phyloP scores from a whole-genome alignment of 192 early-diverging fungal genomes.

The Backusella tuberculispora region DNA sequence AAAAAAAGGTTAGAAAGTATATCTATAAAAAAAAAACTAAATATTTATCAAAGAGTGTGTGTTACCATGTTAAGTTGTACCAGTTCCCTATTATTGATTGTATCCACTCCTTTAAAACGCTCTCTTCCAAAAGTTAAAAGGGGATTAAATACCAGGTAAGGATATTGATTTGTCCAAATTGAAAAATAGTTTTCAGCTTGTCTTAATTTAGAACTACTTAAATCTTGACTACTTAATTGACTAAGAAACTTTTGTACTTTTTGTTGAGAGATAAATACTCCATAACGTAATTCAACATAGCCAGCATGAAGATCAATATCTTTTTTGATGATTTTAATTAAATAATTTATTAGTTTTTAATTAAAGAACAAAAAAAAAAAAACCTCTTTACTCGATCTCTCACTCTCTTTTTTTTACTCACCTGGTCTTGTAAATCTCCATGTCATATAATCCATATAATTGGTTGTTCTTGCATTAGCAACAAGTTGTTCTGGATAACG shows the following conservation, averaged over 20 bases:
- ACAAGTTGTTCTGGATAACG: slow-evolving; percentile 51
- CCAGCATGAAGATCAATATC: slow-evolving; percentile 48
- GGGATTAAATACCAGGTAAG: slow-evolving; percentile 55
- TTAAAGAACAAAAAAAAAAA: neutral
- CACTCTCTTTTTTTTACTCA: slow-evolving; percentile 19
- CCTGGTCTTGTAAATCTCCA: slow-evolving; percentile 59
- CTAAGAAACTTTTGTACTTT: slow-evolving; percentile 52
- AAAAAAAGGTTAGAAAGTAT: neutral
- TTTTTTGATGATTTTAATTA: neutral
- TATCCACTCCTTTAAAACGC: slow-evolving; percentile 47
- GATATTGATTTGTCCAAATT: slow-evolving; percentile 62
- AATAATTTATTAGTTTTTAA: slow-evolving; percentile 1
- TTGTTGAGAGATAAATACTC: slow-evolving; percentile 49
- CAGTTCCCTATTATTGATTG: slow-evolving; percentile 53
- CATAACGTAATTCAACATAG: slow-evolving; percentile 58
- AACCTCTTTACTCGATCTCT: neutral
- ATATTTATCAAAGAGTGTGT: neutral
- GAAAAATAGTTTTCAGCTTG: slow-evolving; percentile 59
- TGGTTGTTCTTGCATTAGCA: slow-evolving; percentile 52
- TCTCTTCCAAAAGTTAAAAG: slow-evolving; percentile 50
- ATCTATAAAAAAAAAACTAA: too few species aligned
- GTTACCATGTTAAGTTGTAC: slow-evolving; percentile 42
- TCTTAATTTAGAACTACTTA: slow-evolving; percentile 45
- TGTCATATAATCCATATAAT: slow-evolving; percentile 51
- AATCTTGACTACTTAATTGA: slow-evolving; percentile 44